Evolutionary conservation across 768 basidiomycete species (phyloP).

Genomic region (Pulveroboletus sp.): DNA sequence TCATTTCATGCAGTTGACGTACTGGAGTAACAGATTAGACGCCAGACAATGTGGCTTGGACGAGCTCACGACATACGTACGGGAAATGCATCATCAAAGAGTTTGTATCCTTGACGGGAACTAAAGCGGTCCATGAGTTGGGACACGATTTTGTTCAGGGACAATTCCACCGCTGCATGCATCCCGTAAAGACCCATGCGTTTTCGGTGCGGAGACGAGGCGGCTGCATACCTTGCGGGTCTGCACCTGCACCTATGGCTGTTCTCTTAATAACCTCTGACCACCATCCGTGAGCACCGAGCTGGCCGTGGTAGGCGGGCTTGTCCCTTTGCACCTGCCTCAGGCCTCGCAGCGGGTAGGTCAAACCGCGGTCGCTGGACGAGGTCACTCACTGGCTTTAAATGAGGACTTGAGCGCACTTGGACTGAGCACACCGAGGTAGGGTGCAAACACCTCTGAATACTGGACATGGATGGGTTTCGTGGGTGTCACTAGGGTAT

Average conservation of each 20-base stretch:
- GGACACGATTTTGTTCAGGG: slow-evolving; percentile 56
- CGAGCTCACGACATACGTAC: slow-evolving; percentile 36
- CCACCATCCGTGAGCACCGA: slow-evolving; percentile 68
- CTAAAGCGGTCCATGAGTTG: slow-evolving; percentile 66
- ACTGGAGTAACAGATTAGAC: slow-evolving; percentile 35
- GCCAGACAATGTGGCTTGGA: neutral
- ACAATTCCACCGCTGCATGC: slow-evolving; percentile 49
- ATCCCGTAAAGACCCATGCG: slow-evolving; percentile 16
- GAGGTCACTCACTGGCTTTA: slow-evolving; percentile 43
- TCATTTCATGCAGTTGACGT: slow-evolving; percentile 40
- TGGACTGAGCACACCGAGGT: slow-evolving; percentile 60
- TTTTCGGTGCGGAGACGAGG: slow-evolving; percentile 16
- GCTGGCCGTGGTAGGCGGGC: slow-evolving; percentile 48
- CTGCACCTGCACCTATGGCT: slow-evolving; percentile 72
- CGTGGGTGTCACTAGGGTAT: slow-evolving; percentile 72
- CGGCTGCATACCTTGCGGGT: slow-evolving; percentile 44
- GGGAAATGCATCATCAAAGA: slow-evolving; percentile 51
- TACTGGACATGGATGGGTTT: slow-evolving; percentile 62
- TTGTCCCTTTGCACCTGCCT: slow-evolving; percentile 53
- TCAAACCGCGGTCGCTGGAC: neutral
- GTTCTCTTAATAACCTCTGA: slow-evolving; percentile 71
- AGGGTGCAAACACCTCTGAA: slow-evolving; percentile 62
- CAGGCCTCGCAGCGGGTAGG: slow-evolving; percentile 34
- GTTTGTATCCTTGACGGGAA: slow-evolving; percentile 64
- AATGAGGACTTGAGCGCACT: slow-evolving; percentile 55